Base-by-base conservation (phyloP, 306 rosid species). In the Canavalia gladiata region DNA sequence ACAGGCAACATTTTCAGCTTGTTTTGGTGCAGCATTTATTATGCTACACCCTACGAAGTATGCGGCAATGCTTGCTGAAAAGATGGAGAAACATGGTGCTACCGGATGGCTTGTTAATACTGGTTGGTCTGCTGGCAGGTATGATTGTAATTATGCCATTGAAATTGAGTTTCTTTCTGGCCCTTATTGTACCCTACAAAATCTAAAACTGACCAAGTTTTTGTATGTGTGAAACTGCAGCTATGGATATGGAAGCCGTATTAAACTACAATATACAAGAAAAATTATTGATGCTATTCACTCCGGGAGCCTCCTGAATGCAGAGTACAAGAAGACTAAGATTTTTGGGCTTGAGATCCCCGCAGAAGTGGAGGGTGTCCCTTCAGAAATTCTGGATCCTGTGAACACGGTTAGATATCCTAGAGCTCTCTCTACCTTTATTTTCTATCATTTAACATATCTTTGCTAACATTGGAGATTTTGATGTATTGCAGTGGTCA, bases 81-180 rank as follows among this genome's bases (percentile, higher is more conserved):
- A 94, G 91, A 94, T 94, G 98, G 83, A 91, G 78, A 72, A 81
- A 49, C 97, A 94, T 34, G 98, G 98, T 4, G 97, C 98, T 6
- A 90, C 93, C 0, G 97, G 94, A 1, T 94, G 98, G 98, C 97
- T 94, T 10, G 98, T 94, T n/a, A 94, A 94, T 89, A 94, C 98
- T 2, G 97, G 97, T 68, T 92, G 98, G 98, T 94, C 97, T 0
- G 94, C 86, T 57, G 98, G 98, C 73, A 92, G 97, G 95, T 92
- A 87, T 34, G 39, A 7, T 35, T 18, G 25, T 41, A 56, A 42
- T 68, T 56, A 7, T 68, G 25, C 8, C 50, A 56, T 45, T 37
- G 56, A 65, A 33, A n/a, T 68, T 4, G 25, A 13, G 12, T 50
- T 50, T 52, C 11, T 8, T 3, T 49, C 33, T 37, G 41, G n/a